A percentile compares a stretch with the other conserved stretches of the same genome.
Conservation (phyloP, 75 land plant genomes). For the Picea sitchensis region DNA sequence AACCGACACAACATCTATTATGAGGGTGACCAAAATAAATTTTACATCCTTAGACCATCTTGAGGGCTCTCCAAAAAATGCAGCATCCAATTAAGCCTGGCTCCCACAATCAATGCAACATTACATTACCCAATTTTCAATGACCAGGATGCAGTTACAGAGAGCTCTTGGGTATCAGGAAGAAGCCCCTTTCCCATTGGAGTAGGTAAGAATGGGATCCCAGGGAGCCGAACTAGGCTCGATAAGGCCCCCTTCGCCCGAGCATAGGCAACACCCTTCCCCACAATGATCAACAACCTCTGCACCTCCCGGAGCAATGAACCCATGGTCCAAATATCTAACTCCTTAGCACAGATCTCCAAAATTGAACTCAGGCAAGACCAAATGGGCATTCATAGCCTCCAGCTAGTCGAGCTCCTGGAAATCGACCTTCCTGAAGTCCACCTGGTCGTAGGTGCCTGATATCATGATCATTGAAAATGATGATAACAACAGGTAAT, state of each 20-base stretch:
- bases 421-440: too few species aligned
- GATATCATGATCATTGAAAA: too few species aligned
- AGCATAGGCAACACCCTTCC: constrained; percentile 90
- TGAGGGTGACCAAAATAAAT: constrained; percentile 57
- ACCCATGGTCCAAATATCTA: constrained; percentile 53
- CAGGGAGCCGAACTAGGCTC: constrained; percentile 59
- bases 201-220: constrained; percentile 90
- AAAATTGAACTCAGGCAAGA: not conserved
- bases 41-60: constrained; percentile 85
- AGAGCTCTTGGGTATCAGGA: constrained; percentile 74
- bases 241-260: constrained; percentile 60
- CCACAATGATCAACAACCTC: constrained; percentile 84
- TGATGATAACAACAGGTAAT: too few species aligned
- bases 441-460: too few species aligned
- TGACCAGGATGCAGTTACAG: constrained; percentile 85
- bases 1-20: too few species aligned
- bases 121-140: constrained; percentile 80
- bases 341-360: not conserved
- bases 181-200: constrained; percentile 97
- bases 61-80: constrained; percentile 90
- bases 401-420: too few species aligned
- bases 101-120: constrained; percentile 89
- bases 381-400: constrained; percentile 10
- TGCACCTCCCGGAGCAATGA: constrained; percentile 57
- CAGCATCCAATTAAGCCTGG: constrained; percentile 91